A percentile compares a stretch with the other conserved stretches of the same genome.
Evolutionary conservation across 306 rosid species (phyloP).

Genomic region (Sechiopsis laciniata): DNA sequence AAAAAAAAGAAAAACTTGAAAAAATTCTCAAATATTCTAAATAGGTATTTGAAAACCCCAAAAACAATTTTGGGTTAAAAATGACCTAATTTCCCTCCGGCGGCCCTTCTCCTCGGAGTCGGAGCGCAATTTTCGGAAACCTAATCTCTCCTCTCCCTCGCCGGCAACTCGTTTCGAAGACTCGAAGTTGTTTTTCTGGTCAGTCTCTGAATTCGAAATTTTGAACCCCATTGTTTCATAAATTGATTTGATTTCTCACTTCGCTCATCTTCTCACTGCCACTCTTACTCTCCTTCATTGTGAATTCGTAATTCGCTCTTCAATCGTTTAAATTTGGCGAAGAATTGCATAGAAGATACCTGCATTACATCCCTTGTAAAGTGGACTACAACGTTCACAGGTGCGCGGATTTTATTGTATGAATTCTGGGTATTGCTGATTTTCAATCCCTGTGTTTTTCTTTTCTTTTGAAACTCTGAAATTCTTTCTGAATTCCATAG

Average conservation of each 20-base stretch:
- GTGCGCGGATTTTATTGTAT: not conserved
- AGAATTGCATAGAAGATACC: not conserved
- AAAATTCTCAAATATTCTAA: too few species aligned
- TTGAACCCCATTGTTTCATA: not conserved
- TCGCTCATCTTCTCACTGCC: not conserved
- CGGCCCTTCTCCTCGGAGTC: too few species aligned
- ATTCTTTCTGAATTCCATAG: not conserved
- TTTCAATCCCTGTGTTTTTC: not conserved
- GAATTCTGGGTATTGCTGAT: not conserved
- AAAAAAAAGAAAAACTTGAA: too few species aligned
- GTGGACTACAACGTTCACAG: not conserved
- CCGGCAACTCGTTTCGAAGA: too few species aligned
- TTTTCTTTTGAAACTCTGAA: not conserved
- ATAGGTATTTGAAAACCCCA: too few species aligned
- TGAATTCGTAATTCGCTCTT: not conserved
- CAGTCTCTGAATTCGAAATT: not conserved
- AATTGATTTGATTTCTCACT: not conserved
- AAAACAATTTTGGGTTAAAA: too few species aligned
- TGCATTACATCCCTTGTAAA: not conserved
- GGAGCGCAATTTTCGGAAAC: too few species aligned
- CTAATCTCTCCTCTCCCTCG: too few species aligned
- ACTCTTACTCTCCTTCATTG: not conserved
- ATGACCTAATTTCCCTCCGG: too few species aligned
- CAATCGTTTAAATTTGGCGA: not conserved
- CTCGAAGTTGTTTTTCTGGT: not conserved